These are phyloP conservation scores for Cryomyces minteri DNA, from an alignment of 495 filamentous ascomycete genomes.

Conservation along the genomic window DNA sequence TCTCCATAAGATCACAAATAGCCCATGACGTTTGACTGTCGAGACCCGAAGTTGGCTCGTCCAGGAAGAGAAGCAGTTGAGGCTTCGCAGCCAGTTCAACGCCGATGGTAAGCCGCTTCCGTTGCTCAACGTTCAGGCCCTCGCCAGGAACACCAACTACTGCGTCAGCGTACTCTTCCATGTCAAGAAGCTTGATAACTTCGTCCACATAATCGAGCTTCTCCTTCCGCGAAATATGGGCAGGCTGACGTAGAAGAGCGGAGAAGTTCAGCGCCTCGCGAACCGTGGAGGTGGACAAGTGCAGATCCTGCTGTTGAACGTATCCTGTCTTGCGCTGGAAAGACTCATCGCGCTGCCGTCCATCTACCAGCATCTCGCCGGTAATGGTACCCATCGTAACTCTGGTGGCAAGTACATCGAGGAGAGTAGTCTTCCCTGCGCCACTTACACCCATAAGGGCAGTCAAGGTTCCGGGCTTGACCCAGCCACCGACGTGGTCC, in stretches of 20 bases:
- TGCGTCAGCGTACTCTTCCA: conserved; percentile 20
- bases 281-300: conserved; percentile 13
- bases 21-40: conserved; percentile 76
- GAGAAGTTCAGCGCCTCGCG: conserved; percentile 16
- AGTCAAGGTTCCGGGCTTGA: conserved; percentile 15
- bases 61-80: conserved; percentile 39
- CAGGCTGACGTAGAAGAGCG: conserved; percentile 16
- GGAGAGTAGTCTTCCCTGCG: conserved; percentile 19
- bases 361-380: conserved; percentile 18
- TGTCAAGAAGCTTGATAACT: conserved; percentile 32
- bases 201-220: conserved; percentile 32
- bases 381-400: conserved; percentile 12
- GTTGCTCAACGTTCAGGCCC: conserved; percentile 20
- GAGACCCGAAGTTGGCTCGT: conserved; percentile 46
- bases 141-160: conserved; percentile 14
- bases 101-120: conserved; percentile 32
- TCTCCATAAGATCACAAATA: conserved; percentile 59
- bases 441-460: conserved; percentile 18
- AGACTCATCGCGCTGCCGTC: conserved; percentile 11
- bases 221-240: conserved; percentile 15
- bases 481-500: conserved; percentile 12
- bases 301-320: conserved; percentile 18
- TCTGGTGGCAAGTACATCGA: conserved; percentile 19
- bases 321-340: conserved; percentile 19
- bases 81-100: conserved; percentile 48